Base-by-base conservation (phyloP, 306 rosid genomes). In the Prunus campanulata region DNA sequence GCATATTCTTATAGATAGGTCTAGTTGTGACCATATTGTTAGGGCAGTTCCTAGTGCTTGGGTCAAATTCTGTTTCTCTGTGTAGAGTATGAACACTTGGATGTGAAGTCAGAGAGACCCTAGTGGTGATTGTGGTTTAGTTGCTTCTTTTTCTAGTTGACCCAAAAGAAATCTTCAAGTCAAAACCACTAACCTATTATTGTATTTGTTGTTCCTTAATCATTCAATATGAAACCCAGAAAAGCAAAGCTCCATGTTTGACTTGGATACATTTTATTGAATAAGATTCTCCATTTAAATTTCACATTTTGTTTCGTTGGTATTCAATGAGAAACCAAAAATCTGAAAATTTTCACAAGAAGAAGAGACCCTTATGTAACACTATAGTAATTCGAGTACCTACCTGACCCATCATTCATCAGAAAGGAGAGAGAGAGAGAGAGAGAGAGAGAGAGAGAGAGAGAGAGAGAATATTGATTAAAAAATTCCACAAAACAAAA, bases 141-240 rank as follows among this genome's bases (percentile, higher is more conserved):
- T 78, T 62, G 42, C 60, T 60, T 48, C 22, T 51, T 25, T 29
- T 16, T 24, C 47, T 14, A 13, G 8, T 11, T 52, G 59, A 46
- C 47, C 64, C 42, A 9, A 60, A 60, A 18, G 2, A 27, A 0
- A 8, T 70, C 47, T 18, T 39, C 52, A 16, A 73, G 78, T 72
- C 51, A 73, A 79, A 76, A 66, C 54, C 67, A 54, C 57, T 24
- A 2, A 16, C 12, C 30, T 46, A 39, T 39, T 39, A 39, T 39
- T 39, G 44, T 39, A 39, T 39, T 39, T 11, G 19, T 24, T 63
- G 5, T 48, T 46, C 70, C 69, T 9, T 42, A 18, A 29, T 15
- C 27, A 39, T 48, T 42, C 81, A 59, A 69, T 30, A 59, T 20
- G 60, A 77, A 68, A 47, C 71, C 56, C 57, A 73, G 65, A 20